phyloP scores from a whole-genome alignment of 805 yeast genomes.

The Scheffersomyces coipomensis region DNA sequence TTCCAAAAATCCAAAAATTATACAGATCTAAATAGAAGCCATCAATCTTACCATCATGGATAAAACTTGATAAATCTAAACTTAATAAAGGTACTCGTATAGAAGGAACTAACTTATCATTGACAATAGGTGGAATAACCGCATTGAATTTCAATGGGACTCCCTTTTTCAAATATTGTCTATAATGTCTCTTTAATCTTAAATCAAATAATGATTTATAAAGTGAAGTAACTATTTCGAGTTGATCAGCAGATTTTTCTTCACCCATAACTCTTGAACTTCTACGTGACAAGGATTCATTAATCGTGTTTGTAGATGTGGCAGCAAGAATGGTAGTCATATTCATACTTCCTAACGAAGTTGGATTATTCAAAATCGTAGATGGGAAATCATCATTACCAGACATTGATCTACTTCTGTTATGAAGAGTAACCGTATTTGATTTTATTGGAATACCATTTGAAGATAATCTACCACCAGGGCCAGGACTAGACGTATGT shows the following conservation, averaged over 20 bases:
- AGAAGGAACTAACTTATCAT: constrained; percentile 37
- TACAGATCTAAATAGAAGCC: constrained; percentile 26
- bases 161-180: constrained; percentile 13
- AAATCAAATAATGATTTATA: constrained; percentile 35
- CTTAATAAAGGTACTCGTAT: constrained; percentile 33
- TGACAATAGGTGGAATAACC: constrained; percentile 35
- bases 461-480: not conserved
- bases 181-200: constrained; percentile 32
- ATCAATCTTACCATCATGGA: constrained; percentile 35
- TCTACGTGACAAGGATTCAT: not conserved
- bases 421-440: constrained; percentile 1
- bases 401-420: constrained; percentile 3
- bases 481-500: not conserved
- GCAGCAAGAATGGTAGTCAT: constrained; percentile 20
- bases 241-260: constrained; percentile 11
- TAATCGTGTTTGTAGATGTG: not conserved
- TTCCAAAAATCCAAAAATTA: constrained; percentile 37
- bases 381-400: constrained; percentile 1
- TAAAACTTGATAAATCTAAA: constrained; percentile 30
- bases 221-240: constrained; percentile 26
- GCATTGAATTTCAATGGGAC: constrained; percentile 11
- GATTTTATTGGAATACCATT: constrained; percentile 1
- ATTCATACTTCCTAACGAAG: constrained; percentile 15
- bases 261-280: not conserved
- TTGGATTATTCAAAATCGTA: constrained; percentile 3